Evolutionary conservation across 371 early-diverging fungal genomes (phyloP).

Genomic region (Apophysomyces trapeziformis): DNA sequence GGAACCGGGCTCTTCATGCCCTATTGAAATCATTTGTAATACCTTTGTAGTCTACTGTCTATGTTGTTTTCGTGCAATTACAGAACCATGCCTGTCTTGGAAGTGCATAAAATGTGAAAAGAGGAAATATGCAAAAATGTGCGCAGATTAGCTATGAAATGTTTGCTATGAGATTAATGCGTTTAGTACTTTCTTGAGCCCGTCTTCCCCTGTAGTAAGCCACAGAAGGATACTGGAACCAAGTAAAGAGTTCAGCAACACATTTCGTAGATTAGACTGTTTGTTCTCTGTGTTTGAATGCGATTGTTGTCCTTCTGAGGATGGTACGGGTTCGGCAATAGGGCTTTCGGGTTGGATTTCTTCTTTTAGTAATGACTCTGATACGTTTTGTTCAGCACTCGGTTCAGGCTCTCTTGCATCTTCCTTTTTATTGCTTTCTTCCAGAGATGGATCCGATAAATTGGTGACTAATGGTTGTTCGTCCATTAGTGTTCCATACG

Average conservation of each 20-base stretch:
- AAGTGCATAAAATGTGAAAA: background rate
- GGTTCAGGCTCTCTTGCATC: background rate
- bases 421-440: background rate
- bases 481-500: background rate
- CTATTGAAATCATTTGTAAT: background rate
- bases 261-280: background rate
- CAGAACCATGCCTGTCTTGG: background rate
- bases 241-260: background rate
- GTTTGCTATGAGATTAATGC: background rate
- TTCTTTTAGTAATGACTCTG: background rate
- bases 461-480: background rate
- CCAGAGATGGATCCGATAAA: too few relatives aligned
- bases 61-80: slow-evolving; percentile 1
- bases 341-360: background rate
- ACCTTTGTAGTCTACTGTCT: slow-evolving; percentile 9
- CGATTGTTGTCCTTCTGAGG: background rate
- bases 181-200: background rate
- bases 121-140: background rate
- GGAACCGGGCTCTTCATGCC: background rate
- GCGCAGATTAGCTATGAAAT: too few relatives aligned
- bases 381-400: background rate
- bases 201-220: slow-evolving; percentile 1
- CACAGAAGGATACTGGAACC: slow-evolving; percentile 2
- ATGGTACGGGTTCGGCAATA: background rate
- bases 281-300: background rate